phyloP scores from a whole-genome alignment of 2,329 filamentous ascomycete genomes.

The Hypoxylon sp. region DNA sequence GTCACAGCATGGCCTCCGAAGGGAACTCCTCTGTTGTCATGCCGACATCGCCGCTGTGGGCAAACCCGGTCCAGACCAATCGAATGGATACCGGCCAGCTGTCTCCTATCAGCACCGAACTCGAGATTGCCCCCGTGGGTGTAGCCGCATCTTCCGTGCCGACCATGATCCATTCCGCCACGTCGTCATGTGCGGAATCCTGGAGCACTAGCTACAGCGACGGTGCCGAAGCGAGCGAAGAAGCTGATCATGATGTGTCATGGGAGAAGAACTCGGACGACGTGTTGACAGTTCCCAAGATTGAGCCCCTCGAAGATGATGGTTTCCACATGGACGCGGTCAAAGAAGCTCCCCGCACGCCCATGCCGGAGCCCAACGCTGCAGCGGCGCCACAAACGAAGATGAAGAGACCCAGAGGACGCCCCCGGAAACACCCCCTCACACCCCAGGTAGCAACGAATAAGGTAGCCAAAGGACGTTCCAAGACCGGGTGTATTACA shows the following conservation, averaged over 20 bases:
- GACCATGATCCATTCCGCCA: slow-evolving; percentile 60
- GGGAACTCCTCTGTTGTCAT: slow-evolving; percentile 54
- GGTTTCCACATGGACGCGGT: slow-evolving; percentile 67
- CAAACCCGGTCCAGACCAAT: slow-evolving; percentile 47
- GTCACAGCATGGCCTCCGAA: slow-evolving; percentile 60
- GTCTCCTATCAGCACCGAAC: slow-evolving; percentile 65
- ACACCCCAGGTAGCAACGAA: slow-evolving; percentile 67
- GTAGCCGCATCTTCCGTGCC: slow-evolving; percentile 57
- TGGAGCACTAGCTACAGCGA: slow-evolving; percentile 59
- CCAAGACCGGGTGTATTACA: slow-evolving; percentile 76
- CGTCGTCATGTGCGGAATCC: slow-evolving; percentile 61
- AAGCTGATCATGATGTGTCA: slow-evolving; percentile 57
- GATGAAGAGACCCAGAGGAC: slow-evolving; percentile 77
- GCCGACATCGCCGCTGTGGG: slow-evolving; percentile 55
- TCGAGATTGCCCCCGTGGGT: slow-evolving; percentile 56
- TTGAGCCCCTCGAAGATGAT: slow-evolving; percentile 68
- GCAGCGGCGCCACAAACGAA: slow-evolving; percentile 54
- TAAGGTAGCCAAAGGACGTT: slow-evolving; percentile 82
- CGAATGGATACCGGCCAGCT: slow-evolving; percentile 61
- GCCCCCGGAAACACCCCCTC: slow-evolving; percentile 84
- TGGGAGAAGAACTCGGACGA: slow-evolving; percentile 64
- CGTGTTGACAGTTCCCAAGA: slow-evolving; percentile 63
- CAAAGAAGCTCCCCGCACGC: slow-evolving; percentile 58
- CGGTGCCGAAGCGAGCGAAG: slow-evolving; percentile 50
- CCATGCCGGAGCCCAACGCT: slow-evolving; percentile 43